A percentile compares a stretch with the other conserved stretches of the same genome.
Evolutionary conservation across 108 stramenopile species (phyloP).

Genomic region (Skeletonema costatum): DNA sequence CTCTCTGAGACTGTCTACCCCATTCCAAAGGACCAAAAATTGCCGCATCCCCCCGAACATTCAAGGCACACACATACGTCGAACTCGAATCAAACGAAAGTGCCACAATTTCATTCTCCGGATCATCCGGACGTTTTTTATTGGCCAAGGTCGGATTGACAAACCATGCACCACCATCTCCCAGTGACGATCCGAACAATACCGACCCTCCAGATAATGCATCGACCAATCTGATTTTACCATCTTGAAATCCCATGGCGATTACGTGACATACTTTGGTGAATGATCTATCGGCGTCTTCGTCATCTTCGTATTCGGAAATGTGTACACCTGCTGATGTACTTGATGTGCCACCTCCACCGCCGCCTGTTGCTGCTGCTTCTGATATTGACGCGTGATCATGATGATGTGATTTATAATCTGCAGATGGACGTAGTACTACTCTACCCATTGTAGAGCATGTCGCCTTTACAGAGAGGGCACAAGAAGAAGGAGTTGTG

Average conservation of each 20-base stretch:
- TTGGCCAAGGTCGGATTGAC: neutral
- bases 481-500: constrained; percentile 2
- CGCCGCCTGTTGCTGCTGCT: neutral
- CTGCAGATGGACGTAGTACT: constrained; percentile 11
- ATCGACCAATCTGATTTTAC: constrained; percentile 11
- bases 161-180: constrained; percentile 2
- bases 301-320: constrained; percentile 24
- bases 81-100: constrained; percentile 43
- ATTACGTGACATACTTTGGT: constrained; percentile 3
- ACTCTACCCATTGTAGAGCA: constrained; percentile 33
- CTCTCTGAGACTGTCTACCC: constrained; percentile 22
- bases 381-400: neutral
- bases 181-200: neutral
- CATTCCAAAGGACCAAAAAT: constrained; percentile 40
- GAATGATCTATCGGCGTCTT: constrained; percentile 14
- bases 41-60: constrained; percentile 40
- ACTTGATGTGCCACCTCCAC: neutral
- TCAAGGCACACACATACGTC: constrained; percentile 33
- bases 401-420: too few species aligned
- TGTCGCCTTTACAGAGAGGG: constrained; percentile 27
- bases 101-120: constrained; percentile 22
- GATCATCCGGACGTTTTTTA: constrained; percentile 5
- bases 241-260: constrained; percentile 19
- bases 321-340: neutral
- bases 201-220: constrained; percentile 1